Evolutionary conservation across 2,329 filamentous ascomycete species (phyloP).

Genomic region (Aspergillus sp.): DNA sequence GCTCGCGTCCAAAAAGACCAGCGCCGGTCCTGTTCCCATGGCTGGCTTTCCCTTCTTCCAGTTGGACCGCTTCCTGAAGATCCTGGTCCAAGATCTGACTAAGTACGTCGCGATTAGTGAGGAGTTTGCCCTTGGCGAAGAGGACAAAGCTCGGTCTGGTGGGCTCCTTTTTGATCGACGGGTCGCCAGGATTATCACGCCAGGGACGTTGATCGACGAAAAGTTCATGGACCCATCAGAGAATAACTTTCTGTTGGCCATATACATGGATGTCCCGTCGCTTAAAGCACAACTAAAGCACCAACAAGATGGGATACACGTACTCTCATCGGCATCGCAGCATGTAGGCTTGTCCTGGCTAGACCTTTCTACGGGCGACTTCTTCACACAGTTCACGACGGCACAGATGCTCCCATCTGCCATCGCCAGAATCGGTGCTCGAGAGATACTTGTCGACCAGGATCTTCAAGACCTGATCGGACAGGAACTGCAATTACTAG

Average conservation of each 20-base stretch:
- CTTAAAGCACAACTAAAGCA: conserved; percentile 19
- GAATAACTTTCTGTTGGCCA: conserved; percentile 87
- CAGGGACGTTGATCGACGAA: conserved; percentile 94
- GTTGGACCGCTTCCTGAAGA: conserved; percentile 87
- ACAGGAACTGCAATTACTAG: conserved; percentile 62
- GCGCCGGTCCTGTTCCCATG: conserved; percentile 78
- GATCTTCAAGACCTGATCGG: conserved; percentile 56
- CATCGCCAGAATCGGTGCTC: conserved; percentile 76
- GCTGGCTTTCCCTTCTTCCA: conserved; percentile 93
- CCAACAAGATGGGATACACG: conserved; percentile 19
- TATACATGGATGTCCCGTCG: conserved; percentile 55
- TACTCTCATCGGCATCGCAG: conserved; percentile 33
- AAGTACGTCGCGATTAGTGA: conserved; percentile 93
- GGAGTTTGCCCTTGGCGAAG: conserved; percentile 74
- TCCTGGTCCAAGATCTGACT: conserved; percentile 84
- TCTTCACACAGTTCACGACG: conserved; percentile 77
- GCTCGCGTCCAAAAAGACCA: conserved; percentile 77
- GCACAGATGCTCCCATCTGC: conserved; percentile 72
- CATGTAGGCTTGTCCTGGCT: conserved; percentile 83
- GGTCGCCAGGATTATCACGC: conserved; percentile 85
- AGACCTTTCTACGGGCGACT: conserved; percentile 91
- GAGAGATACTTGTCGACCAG: conserved; percentile 78
- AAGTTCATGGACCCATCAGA: conserved; percentile 93
- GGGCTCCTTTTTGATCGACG: conserved; percentile 80
- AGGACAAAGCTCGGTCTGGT: conserved; percentile 69